Base-by-base conservation (phyloP, 805 yeast species). In the Saccharomycopsis microspora region DNA sequence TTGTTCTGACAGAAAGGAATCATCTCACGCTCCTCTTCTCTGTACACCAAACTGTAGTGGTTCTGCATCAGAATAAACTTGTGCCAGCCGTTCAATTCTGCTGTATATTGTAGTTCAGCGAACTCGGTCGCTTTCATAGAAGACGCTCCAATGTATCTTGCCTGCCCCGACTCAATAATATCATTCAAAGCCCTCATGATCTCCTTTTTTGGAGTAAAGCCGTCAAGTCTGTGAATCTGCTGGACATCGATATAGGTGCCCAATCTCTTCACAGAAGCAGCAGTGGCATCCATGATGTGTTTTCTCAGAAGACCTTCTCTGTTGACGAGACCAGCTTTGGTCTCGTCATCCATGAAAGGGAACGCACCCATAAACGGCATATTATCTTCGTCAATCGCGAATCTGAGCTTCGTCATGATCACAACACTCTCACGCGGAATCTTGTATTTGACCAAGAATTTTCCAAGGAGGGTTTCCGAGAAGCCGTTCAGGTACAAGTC, bases 11-110 rank as follows among this genome's bases (percentile, higher is more conserved):
- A 75, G 58, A 64, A 80, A 31, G 74, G 75, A 50, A 69, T 73
- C 70, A 78, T 64, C 57, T 80, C 85, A 11, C 77, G 62, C 58
- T 80, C 86, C 48, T 79, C 85, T 56, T 79, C 84, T n/a, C 86
- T 65, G 54, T 74, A 66, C 3, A 78, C 45, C 52, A 80, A 62
- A 55, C 76, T 78, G 60, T 78, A 76, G 57, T 64, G 71, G 52
- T 72, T 72, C 60, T 80, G 85, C 74, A 78, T 72, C 27, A 73
- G 65, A 46, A 80, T 67, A 53, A 80, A 80, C 57, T 76, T 77
- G 52, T 66, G 65, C 80, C 80, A 80, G 33, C 71, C 71, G 53
- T 70, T 53, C 56, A 66, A 66, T 48, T 79, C 82, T 3, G 86
- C 85, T 47, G 69, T 61, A 50, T 60, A 63, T 57, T 80, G 85